These are phyloP conservation scores for Aspergillus sp. DNA, from an alignment of 2,329 filamentous ascomycete genomes.

Conservation along the genomic window DNA sequence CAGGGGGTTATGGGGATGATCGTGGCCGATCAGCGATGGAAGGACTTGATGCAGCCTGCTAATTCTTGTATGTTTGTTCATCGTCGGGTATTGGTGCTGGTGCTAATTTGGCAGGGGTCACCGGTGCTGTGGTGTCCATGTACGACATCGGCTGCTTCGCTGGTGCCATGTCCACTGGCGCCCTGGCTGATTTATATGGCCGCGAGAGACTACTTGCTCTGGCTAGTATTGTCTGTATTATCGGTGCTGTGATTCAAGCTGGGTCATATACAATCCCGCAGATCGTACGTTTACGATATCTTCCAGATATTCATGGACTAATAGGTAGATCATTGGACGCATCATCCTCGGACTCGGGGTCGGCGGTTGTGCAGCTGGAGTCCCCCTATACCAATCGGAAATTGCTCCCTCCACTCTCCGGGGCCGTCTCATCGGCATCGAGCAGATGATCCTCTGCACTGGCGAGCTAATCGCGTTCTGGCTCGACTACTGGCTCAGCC, in stretches of 20 bases:
- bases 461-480: conserved; percentile 21
- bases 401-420: conserved; percentile 18
- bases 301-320: not conserved
- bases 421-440: conserved; percentile 16
- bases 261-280: conserved; percentile 21
- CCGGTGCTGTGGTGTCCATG: not conserved
- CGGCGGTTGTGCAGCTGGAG: conserved; percentile 16
- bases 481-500: conserved; percentile 19
- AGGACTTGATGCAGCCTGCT: conserved; percentile 19
- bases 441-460: conserved; percentile 16
- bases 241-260: conserved; percentile 19
- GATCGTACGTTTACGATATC: conserved; percentile 13
- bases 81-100: not conserved
- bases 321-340: conserved; percentile 16
- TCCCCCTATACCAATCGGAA: conserved; percentile 21
- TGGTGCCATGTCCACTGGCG: conserved; percentile 21
- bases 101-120: not conserved
- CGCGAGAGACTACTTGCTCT: conserved; percentile 20
- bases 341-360: conserved; percentile 17
- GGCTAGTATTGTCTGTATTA: conserved; percentile 18
- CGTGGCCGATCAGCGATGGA: conserved; percentile 20
- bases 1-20: conserved; percentile 22
- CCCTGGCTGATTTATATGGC: conserved; percentile 20
- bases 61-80: conserved; percentile 18
- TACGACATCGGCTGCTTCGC: conserved; percentile 21